Base-by-base conservation (phyloP, 2,329 filamentous ascomycete genomes). In the Pseudonectria foliicola region DNA sequence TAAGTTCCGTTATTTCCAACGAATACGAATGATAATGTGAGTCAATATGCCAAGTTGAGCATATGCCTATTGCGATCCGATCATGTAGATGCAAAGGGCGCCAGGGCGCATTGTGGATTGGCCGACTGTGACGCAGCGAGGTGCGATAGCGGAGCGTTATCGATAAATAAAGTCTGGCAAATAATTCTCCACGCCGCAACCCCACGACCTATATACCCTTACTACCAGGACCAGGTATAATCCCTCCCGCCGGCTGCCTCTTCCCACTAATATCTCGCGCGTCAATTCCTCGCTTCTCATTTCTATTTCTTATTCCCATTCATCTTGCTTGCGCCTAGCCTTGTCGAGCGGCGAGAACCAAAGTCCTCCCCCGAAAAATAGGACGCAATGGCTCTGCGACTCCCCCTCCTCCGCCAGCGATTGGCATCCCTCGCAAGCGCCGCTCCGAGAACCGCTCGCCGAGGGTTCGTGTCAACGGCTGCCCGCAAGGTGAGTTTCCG, bases 301-400 rank as follows among this genome's bases (percentile, higher is more conserved):
- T n/a, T n/a, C n/a, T n/a, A n/a, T n/a, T n/a, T n/a, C n/a, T n/a
- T n/a, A n/a, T n/a, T n/a, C n/a, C n/a, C n/a, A n/a, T n/a, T n/a
- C n/a, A n/a, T n/a, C n/a, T n/a, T n/a, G n/a, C 18, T 21, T 8
- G 18, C 8, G 18, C 18, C 18, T 21, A 6, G 5, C 8, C 18
- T 21, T 8, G 18, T 21, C 8, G 18, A 21, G 18, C 18, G 18
- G 18, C 18, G 18, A 6, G 8, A 8, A 21, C 5, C 5, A 21
- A 21, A 10, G n/a, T n/a, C n/a, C n/a, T n/a, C 21, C 8, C 25
- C 21, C 7, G 5, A 21, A 16, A n/a, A 37, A n/a, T n/a, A n/a
- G 28, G 44, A 34, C n/a, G 43, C 36, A 33, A 69, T 69, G 66
- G 61, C 64, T 43, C 48, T 64, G 44, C 61, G 61, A 44, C 42